Evolutionary conservation across 495 filamentous ascomycete species (phyloP).

Genomic region (Ascodesmis nigricans): DNA sequence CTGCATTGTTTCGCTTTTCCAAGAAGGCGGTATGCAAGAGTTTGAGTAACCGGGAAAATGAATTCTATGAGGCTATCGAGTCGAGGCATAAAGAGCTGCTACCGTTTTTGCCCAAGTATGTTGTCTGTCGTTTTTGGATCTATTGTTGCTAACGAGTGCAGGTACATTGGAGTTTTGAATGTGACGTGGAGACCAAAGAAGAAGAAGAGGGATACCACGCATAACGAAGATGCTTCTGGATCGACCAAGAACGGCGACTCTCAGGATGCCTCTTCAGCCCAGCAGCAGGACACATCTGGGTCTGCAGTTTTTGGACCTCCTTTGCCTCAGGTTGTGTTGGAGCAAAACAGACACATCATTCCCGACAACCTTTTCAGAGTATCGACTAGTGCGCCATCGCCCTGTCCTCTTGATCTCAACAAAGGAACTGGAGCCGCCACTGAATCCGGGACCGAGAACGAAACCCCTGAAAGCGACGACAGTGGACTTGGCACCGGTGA

Average conservation of each 20-base stretch:
- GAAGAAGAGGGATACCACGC: too few species aligned
- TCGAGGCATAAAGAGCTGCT: conserved; percentile 70
- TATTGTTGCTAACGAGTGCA: conserved; percentile 24
- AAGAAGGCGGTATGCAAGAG: conserved; percentile 90
- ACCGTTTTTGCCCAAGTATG: conserved; percentile 77
- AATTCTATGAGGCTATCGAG: conserved; percentile 95
- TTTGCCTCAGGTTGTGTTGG: conserved; percentile 80
- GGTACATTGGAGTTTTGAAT: conserved; percentile 93
- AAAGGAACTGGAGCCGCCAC: neutral
- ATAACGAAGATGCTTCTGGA: too few species aligned
- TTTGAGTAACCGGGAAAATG: conserved; percentile 89
- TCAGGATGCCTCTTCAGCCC: too few species aligned
- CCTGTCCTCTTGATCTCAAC: conserved; percentile 1
- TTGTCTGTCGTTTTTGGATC: conserved; percentile 9
- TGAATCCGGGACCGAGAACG: neutral
- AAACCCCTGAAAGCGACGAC: conserved; percentile 3
- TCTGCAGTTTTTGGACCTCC: conserved; percentile 22
- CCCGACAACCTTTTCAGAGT: conserved; percentile 53
- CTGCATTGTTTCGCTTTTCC: conserved; percentile 88
- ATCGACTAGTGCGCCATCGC: conserved; percentile 20
- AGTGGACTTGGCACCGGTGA: conserved; percentile 1
- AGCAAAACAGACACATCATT: conserved; percentile 88
- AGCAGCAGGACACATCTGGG: conserved; percentile 13
- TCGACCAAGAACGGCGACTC: too few species aligned
- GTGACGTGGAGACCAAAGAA: conserved; percentile 67